Percentiles rank a stretch among this genome's conserved stretches.
Evolutionary conservation across 805 yeast genomes (phyloP).

Genomic region (Diddensiella transvaalensis): DNA sequence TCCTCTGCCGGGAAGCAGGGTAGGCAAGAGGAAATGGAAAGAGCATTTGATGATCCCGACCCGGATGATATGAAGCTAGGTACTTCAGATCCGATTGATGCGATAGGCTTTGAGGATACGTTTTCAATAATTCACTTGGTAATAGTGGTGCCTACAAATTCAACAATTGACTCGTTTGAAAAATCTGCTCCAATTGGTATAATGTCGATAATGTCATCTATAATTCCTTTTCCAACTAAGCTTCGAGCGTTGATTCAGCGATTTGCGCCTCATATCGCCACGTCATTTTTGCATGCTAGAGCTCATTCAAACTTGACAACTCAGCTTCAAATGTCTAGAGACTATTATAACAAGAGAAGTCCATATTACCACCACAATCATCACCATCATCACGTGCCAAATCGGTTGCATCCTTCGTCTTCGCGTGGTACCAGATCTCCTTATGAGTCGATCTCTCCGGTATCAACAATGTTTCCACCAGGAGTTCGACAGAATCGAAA

Average conservation of each 20-base stretch:
- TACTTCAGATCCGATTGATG: slow-evolving; percentile 23
- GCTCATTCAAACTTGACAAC: slow-evolving; percentile 26
- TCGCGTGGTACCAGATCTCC: background rate
- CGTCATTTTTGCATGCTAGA: slow-evolving; percentile 27
- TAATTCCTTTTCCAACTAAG: slow-evolving; percentile 31
- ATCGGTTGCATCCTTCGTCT: background rate
- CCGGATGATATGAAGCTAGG: slow-evolving; percentile 5
- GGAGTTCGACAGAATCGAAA: background rate
- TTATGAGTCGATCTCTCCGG: background rate
- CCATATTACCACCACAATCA: background rate
- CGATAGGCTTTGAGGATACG: slow-evolving; percentile 32
- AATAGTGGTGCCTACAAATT: slow-evolving; percentile 26
- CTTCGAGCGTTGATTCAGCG: slow-evolving; percentile 22
- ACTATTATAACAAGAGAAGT: background rate
- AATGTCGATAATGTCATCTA: slow-evolving; percentile 29
- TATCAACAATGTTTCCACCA: background rate
- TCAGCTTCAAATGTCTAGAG: slow-evolving; percentile 20
- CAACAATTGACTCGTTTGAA: slow-evolving; percentile 1
- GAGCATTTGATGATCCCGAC: slow-evolving; percentile 25
- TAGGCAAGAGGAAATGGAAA: slow-evolving; percentile 16
- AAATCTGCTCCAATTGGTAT: slow-evolving; percentile 32
- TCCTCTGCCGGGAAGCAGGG: background rate
- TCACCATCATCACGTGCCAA: slow-evolving; percentile 1
- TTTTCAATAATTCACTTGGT: slow-evolving; percentile 32
- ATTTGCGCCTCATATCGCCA: slow-evolving; percentile 32